Conservation (phyloP, 768 basidiomycete species). For the Pleurotus sapidus region DNA sequence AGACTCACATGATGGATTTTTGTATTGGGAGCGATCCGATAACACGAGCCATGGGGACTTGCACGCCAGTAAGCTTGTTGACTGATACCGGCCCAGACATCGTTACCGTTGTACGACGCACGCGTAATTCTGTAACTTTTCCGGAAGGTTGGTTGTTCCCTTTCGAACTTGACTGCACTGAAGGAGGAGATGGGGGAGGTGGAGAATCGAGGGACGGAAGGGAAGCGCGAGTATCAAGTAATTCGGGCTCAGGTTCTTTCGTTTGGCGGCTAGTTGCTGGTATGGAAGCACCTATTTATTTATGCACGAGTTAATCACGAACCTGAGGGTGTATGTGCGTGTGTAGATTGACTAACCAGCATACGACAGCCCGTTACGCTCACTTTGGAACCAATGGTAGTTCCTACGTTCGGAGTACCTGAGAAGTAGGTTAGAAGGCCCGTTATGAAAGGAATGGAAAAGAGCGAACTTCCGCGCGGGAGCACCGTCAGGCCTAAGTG, state of each 20-base stretch:
- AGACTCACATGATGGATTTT: not conserved
- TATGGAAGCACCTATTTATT: not conserved
- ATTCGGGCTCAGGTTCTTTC: not conserved
- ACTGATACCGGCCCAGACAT: not conserved
- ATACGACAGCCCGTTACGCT: slow-evolving; percentile 52
- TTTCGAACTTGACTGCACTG: not conserved
- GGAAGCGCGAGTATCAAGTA: not conserved
- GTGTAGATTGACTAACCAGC: slow-evolving; percentile 34
- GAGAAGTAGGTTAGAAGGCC: slow-evolving; percentile 1
- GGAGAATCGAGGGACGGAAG: not conserved
- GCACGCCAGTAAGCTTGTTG: not conserved
- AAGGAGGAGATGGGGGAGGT: not conserved
- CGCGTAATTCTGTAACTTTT: not conserved
- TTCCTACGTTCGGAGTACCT: slow-evolving; percentile 58
- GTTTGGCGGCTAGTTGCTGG: not conserved
- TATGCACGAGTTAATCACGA: not conserved
- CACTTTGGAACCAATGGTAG: slow-evolving; percentile 65
- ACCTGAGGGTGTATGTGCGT: not conserved
- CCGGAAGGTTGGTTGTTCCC: not conserved
- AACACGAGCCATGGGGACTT: slow-evolving; percentile 3
- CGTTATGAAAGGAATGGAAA: not conserved
- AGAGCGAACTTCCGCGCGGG: slow-evolving; percentile 57
- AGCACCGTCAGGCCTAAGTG: slow-evolving; percentile 53
- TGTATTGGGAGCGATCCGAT: not conserved
- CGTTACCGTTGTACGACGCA: slow-evolving; percentile 4